Conservation (phyloP, 2,329 filamentous ascomycete genomes). For the Trichoderma sp. region DNA sequence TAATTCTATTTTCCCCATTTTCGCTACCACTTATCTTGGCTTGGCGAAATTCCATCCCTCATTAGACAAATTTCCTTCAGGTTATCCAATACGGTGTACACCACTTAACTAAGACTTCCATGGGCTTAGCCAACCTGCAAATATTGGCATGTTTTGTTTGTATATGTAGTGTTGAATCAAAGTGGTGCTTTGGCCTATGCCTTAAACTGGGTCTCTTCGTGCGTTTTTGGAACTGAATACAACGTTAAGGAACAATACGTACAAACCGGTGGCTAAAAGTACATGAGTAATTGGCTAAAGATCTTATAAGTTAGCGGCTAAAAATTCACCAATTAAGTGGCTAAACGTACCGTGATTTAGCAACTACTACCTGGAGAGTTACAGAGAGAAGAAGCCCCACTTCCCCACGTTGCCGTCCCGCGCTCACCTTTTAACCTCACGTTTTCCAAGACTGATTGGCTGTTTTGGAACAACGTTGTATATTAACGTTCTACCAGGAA, state of each 20-base stretch:
- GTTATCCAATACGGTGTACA: too few species aligned
- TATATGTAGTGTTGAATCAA: not conserved
- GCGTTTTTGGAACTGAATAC: not conserved
- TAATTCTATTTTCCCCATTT: not conserved
- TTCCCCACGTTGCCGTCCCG: not conserved
- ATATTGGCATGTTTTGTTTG: too few species aligned
- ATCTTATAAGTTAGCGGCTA: conserved; percentile 2
- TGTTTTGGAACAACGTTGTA: not conserved
- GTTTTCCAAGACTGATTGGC: not conserved
- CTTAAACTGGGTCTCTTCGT: not conserved
- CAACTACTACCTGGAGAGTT: not conserved
- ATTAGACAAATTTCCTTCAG: not conserved
- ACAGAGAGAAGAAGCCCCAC: not conserved
- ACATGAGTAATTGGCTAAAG: not conserved
- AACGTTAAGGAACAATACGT: not conserved
- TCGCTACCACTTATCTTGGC: not conserved
- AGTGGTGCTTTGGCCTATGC: not conserved
- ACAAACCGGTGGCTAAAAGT: conserved; percentile 3
- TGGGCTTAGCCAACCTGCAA: not conserved
- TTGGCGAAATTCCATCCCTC: not conserved
- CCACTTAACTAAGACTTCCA: not conserved
- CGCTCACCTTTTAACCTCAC: not conserved
- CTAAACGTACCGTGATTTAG: conserved; percentile 5
- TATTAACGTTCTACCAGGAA: not conserved
- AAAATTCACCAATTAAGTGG: conserved; percentile 2